Percentiles rank a stretch among this genome's conserved stretches.
Evolutionary conservation across 2,329 filamentous ascomycete species (phyloP).

Genomic region (Xylaria sp.): DNA sequence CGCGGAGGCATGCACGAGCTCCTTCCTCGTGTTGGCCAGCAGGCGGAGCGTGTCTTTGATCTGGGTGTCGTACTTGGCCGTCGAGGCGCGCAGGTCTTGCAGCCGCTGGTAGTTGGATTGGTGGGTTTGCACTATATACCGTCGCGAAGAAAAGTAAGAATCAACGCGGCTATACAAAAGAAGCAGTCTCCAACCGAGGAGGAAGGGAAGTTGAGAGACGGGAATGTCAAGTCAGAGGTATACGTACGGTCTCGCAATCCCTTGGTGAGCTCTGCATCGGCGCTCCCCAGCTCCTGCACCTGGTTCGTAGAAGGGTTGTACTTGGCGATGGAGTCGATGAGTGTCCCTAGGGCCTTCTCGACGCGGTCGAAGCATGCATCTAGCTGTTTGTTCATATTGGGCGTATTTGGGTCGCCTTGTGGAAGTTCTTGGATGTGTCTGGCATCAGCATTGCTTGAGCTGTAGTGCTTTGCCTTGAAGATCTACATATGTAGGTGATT

Average conservation of each 20-base stretch:
- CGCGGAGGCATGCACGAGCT: constrained; percentile 72
- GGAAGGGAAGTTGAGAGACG: neutral
- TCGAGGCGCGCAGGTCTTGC: constrained; percentile 73
- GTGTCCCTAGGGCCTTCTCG: constrained; percentile 72
- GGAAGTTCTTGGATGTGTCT: neutral
- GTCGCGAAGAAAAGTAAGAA: neutral
- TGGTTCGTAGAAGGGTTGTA: constrained; percentile 79
- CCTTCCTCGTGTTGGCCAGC: constrained; percentile 78
- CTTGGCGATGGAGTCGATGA: constrained; percentile 83
- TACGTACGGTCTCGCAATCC: constrained; percentile 73
- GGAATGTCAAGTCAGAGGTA: neutral
- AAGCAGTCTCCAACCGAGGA: neutral
- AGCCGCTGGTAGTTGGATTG: constrained; percentile 80
- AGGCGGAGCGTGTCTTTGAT: constrained; percentile 76
- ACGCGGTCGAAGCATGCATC: constrained; percentile 73
- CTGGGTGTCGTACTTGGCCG: constrained; percentile 73
- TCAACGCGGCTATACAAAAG: neutral
- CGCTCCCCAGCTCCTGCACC: constrained; percentile 75
- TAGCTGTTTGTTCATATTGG: constrained; percentile 70
- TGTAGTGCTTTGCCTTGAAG: neutral
- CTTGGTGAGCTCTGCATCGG: constrained; percentile 74
- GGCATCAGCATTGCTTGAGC: neutral
- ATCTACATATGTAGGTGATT: no score
- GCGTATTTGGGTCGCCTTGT: neutral
- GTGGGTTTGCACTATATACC: constrained; percentile 71